Base-by-base conservation (phyloP, 192 early-diverging fungal species). In the Mortierella alpina region DNA sequence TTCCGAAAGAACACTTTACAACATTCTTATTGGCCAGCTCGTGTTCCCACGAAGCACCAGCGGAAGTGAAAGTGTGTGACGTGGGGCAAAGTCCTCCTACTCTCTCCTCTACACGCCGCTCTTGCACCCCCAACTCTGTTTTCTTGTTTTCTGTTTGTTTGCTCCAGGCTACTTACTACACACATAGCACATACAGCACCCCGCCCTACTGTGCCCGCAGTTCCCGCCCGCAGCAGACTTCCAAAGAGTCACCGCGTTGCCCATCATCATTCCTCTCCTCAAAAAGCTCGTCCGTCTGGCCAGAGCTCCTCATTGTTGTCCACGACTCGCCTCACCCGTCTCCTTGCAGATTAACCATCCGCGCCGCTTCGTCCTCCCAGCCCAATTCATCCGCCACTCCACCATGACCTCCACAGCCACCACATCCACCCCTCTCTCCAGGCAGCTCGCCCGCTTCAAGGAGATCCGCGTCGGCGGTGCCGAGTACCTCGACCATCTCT, bases 401-500 rank as follows among this genome's bases (percentile, higher is more conserved):
- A 60, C 58, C 13, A 68, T 68, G 67, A 57, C 70, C 18, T 52
- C 69, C 52, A 52, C 45, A 50, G 58, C 22, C 58, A 22, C 60
- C 23, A 45, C 68, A 13, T 12, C 61, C 44, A 44, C 72, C 5
- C 66, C 77, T n/a, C 69, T 72, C 14, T 59, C 66, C 59, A 80
- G 68, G 66, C 77, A 80, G 45, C 68, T 80, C 40, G 77, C 77
- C 15, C 77, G 77, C 70, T 80, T 80, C 59, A 53, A 72, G 54
- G 77, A 80, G 51, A 80, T 80, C 66, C 52, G 68, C 20, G 77
- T 80, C 55, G 77, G 77, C 12, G 77, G 77, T 14, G 51, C 77
- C 45, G 59, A 80, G 58, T 80, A 92, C 69, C 84, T 93, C 5
- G 87, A 86, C 45, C 86, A 87, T 51, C 82, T 93, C 31, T 80